phyloP scores from a whole-genome alignment of 345 rosid species.

The Corchorus olitorius region DNA sequence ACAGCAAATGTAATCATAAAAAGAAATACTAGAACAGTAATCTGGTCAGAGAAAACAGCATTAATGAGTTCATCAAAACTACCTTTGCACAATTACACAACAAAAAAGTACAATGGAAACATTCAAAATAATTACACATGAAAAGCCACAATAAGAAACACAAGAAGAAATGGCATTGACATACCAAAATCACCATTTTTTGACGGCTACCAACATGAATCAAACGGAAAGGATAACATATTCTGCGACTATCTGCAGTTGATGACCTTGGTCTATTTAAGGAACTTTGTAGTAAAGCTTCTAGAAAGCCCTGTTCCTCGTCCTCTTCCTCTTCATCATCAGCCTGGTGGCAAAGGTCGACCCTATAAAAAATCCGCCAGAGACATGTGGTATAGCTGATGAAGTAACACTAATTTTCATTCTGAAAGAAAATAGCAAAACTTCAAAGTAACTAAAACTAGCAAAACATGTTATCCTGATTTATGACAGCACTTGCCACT shows the following conservation, averaged over 20 bases:
- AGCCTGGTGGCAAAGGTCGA: conserved; percentile 70
- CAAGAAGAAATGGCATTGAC: conserved; percentile 8
- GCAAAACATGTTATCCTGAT: not conserved
- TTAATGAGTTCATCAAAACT: conserved; percentile 3
- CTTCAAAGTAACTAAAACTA: not conserved
- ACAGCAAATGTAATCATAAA: conserved; percentile 53
- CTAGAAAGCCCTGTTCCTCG: conserved; percentile 55
- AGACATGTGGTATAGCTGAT: conserved; percentile 18
- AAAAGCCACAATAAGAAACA: conserved; percentile 9
- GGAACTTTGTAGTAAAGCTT: conserved; percentile 49
- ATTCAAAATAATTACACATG: not conserved
- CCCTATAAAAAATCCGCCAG: conserved; percentile 40
- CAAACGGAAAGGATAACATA: conserved; percentile 53
- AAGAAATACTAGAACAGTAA: conserved; percentile 38
- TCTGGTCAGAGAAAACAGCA: conserved; percentile 36
- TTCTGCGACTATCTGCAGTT: conserved; percentile 36
- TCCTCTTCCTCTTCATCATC: conserved; percentile 68
- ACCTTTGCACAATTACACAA: not conserved
- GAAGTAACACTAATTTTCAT: conserved; percentile 14
- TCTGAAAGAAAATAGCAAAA: conserved; percentile 17
- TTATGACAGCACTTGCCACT: not conserved
- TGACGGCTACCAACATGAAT: conserved; percentile 64
- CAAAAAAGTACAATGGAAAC: not conserved
- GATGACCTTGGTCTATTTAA: conserved; percentile 36
- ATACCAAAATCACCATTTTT: conserved; percentile 63